Evolutionary conservation across 768 basidiomycete species (phyloP).

Genomic region (Phanerochaete sordida): DNA sequence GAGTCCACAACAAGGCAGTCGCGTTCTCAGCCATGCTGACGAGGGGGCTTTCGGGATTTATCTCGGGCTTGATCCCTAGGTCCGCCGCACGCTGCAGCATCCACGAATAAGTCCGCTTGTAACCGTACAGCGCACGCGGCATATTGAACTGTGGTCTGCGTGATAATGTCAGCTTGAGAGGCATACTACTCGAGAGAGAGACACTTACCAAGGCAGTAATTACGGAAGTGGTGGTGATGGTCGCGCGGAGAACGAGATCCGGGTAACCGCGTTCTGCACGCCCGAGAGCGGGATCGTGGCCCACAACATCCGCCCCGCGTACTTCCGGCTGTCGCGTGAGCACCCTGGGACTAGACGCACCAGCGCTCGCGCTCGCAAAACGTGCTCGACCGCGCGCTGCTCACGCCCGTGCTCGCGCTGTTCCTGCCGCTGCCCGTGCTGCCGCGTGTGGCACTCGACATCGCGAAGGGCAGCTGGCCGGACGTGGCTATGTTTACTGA

Average conservation of each 20-base stretch:
- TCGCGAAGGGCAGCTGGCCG: slow-evolving; percentile 48
- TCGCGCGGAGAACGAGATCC: slow-evolving; percentile 28
- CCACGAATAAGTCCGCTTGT: too few species aligned
- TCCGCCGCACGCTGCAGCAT: too few species aligned
- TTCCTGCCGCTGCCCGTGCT: slow-evolving; percentile 24
- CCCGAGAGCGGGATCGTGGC: slow-evolving; percentile 19
- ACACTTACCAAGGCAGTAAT: too few species aligned
- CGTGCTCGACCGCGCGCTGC: slow-evolving; percentile 15
- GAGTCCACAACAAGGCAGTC: too few species aligned
- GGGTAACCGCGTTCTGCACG: slow-evolving; percentile 21
- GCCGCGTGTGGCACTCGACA: slow-evolving; percentile 42
- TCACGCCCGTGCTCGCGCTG: slow-evolving; percentile 18
- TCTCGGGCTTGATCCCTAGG: too few species aligned
- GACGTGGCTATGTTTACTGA: slow-evolving; percentile 31
- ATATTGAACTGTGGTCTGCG: too few species aligned
- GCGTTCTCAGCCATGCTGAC: too few species aligned
- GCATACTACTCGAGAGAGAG: too few species aligned
- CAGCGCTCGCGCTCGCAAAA: slow-evolving; percentile 17
- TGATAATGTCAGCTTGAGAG: too few species aligned
- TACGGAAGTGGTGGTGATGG: slow-evolving; percentile 4
- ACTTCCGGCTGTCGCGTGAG: slow-evolving; percentile 31
- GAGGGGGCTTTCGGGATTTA: too few species aligned
- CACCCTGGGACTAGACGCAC: slow-evolving; percentile 25
- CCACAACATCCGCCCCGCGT: slow-evolving; percentile 30
- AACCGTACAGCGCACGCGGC: too few species aligned